These are phyloP conservation scores for Tetradesmus obliquus DNA, from an alignment of 139 green algal species.

Conservation along the genomic window DNA sequence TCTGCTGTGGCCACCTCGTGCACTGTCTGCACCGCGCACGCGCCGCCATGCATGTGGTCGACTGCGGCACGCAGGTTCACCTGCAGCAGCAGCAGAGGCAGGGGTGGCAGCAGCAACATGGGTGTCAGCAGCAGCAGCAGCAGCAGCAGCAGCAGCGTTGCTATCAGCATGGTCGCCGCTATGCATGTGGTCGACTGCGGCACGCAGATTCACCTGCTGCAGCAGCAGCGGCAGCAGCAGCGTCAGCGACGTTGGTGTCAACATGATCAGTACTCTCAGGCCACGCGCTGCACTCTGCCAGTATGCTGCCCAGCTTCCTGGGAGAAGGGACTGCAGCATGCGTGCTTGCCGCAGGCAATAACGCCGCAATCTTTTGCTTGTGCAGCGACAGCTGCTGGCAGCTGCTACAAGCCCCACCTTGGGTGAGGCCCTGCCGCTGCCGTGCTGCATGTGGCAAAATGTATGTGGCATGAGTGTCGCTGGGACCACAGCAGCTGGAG, in stretches of 20 bases:
- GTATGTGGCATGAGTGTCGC: no score
- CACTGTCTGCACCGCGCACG: constrained; percentile 16
- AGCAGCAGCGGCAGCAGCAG: neutral
- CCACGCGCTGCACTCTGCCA: constrained; percentile 3
- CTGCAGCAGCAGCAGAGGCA: neutral
- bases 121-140: neutral
- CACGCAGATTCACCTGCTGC: constrained; percentile 26
- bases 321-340: no score
- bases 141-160: neutral
- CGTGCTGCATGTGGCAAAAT: neutral
- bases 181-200: constrained; percentile 38
- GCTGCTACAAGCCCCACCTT: neutral
- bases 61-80: constrained; percentile 35
- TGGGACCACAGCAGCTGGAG: no score
- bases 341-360: no score
- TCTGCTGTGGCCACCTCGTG: constrained; percentile 24
- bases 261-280: neutral
- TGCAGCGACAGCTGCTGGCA: no score
- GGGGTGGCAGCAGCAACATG: neutral
- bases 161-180: neutral
- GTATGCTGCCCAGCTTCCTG: no score
- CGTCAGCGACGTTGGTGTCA: neutral
- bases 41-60: constrained; percentile 33
- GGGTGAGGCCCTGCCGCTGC: neutral
- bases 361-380: no score